Conservation (phyloP, 2,329 filamentous ascomycete genomes). For the Zymoseptoria crescenta region DNA sequence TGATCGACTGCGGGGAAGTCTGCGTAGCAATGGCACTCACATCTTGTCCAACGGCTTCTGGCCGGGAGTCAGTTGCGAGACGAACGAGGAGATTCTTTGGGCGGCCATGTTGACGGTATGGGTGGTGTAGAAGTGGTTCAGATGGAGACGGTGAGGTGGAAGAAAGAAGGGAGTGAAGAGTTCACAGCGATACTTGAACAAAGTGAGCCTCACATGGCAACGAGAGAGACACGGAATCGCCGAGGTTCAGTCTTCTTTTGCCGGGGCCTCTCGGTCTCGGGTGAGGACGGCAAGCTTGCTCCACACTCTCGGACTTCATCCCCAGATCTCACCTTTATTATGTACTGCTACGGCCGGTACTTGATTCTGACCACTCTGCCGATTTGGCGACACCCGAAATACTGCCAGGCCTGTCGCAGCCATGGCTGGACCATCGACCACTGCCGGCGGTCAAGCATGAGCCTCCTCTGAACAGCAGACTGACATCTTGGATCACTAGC, state of each 20-base stretch:
- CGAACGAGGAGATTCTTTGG: constrained; percentile 78
- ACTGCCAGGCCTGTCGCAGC: background rate
- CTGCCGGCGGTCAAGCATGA: too few species aligned
- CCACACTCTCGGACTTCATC: background rate
- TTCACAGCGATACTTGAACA: background rate
- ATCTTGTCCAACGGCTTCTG: constrained; percentile 65
- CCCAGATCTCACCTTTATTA: background rate
- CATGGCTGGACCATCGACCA: constrained; percentile 15
- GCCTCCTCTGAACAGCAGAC: too few species aligned
- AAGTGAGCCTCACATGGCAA: background rate
- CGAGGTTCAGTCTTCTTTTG: background rate
- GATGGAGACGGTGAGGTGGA: background rate
- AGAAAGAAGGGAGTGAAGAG: constrained; percentile 1
- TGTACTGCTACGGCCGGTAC: background rate
- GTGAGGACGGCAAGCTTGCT: background rate
- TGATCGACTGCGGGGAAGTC: constrained; percentile 64
- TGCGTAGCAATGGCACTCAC: constrained; percentile 66
- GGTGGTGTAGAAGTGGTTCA: background rate
- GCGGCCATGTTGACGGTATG: constrained; percentile 56
- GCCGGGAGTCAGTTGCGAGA: constrained; percentile 71
- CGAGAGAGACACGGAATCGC: background rate
- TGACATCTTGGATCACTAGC: too few species aligned
- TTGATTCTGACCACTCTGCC: background rate
- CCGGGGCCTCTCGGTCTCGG: background rate
- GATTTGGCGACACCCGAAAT: too few species aligned